Percentiles rank a stretch among this genome's conserved stretches.
Evolutionary conservation across 768 basidiomycete species (phyloP).

Genomic region (Amanita fuliginea): DNA sequence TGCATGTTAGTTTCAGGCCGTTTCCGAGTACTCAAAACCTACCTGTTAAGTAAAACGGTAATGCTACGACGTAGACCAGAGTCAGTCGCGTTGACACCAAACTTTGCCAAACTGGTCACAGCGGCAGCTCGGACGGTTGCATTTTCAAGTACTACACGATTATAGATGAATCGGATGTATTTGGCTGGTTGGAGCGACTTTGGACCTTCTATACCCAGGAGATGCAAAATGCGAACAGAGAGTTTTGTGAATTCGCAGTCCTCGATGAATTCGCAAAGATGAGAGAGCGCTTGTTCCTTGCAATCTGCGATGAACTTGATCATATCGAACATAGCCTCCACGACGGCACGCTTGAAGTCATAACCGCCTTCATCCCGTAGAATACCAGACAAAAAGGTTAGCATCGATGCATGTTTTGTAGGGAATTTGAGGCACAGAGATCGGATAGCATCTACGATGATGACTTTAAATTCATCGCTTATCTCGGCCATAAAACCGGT

Average conservation of each 20-base stretch:
- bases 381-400: conserved; percentile 92
- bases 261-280: conserved; percentile 99
- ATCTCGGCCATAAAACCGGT: conserved; percentile 99
- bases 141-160: conserved; percentile 97
- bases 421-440: conserved; percentile 99
- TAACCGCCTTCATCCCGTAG: conserved; percentile 98
- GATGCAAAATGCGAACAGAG: conserved; percentile 90
- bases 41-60: conserved; percentile 79
- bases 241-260: conserved; percentile 99
- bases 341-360: conserved; percentile 98
- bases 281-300: conserved; percentile 95
- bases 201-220: conserved; percentile 93
- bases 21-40: conserved; percentile 12
- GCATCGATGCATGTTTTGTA: conserved; percentile 92
- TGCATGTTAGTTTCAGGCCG: conserved; percentile 4
- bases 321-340: conserved; percentile 99
- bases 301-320: conserved; percentile 94
- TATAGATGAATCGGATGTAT: conserved; percentile 99
- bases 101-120: conserved; percentile 90
- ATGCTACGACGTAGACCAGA: conserved; percentile 73
- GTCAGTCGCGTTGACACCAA: conserved; percentile 85
- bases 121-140: conserved; percentile 96
- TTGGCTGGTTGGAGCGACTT: conserved; percentile 94
- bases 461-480: conserved; percentile 99
- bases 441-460: conserved; percentile 97